A percentile compares a stretch with the other conserved stretches of the same genome.
phyloP scores from a whole-genome alignment of 2,329 filamentous ascomycete genomes.

The Shiraia sp. region DNA sequence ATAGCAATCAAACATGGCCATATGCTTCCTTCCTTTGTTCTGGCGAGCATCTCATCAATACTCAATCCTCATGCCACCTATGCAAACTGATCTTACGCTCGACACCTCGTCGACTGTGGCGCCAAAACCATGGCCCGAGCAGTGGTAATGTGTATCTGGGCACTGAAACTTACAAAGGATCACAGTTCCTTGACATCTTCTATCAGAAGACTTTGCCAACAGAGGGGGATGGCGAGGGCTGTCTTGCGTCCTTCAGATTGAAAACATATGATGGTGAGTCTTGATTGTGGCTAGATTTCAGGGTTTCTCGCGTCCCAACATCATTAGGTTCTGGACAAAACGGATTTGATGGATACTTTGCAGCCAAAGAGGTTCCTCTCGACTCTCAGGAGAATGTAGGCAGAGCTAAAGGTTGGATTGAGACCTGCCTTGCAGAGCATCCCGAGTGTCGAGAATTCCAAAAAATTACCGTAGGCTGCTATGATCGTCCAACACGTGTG shows the following conservation, averaged over 20 bases:
- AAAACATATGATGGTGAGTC: background rate
- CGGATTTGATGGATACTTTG: conserved; percentile 5
- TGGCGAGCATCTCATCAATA: background rate
- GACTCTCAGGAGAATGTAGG: conserved; percentile 6
- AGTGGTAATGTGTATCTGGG: no score
- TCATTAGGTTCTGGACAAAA: background rate
- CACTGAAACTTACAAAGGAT: no score
- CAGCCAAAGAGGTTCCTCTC: background rate
- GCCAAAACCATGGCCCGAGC: no score
- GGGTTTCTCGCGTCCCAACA: background rate
- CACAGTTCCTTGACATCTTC: no score
- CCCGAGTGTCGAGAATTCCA: conserved; percentile 7
- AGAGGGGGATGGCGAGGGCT: no score
- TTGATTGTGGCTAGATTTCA: background rate
- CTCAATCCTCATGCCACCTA: background rate
- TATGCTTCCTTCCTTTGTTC: background rate
- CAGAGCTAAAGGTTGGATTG: conserved; percentile 7
- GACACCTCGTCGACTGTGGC: no score
- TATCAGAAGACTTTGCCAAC: no score
- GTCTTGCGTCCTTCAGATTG: no score
- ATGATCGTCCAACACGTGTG: conserved; percentile 5
- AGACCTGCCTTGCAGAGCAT: conserved; percentile 5
- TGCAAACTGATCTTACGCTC: no score
- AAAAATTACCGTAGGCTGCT: background rate
- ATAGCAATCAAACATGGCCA: background rate